These are phyloP conservation scores for Bruguiera parviflora DNA, from an alignment of 345 rosid genomes.

Conservation along the genomic window DNA sequence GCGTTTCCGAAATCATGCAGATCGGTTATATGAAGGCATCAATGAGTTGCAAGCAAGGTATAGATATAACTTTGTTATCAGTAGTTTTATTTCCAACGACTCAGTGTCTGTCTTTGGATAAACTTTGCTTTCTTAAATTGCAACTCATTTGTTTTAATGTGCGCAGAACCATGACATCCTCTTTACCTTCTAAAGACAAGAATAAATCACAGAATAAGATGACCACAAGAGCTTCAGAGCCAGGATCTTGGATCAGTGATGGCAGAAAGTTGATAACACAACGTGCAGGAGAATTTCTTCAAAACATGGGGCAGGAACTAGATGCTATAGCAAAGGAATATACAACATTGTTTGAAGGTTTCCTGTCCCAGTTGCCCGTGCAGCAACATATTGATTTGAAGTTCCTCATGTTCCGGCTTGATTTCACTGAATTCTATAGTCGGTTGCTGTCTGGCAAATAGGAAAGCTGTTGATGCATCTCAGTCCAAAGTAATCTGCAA, in stretches of 20 bases:
- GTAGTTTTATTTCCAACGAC: background rate
- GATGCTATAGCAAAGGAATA: conserved; percentile 69
- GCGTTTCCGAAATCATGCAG: conserved; percentile 82
- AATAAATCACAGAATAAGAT: conserved; percentile 35
- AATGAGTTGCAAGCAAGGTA: conserved; percentile 86
- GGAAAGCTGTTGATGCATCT: conserved; percentile 19
- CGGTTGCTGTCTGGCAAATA: conserved; percentile 48
- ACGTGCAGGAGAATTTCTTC: conserved; percentile 90
- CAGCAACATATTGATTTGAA: conserved; percentile 91
- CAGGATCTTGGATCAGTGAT: conserved; percentile 65
- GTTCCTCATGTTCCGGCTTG: conserved; percentile 90
- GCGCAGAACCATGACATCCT: conserved; percentile 57
- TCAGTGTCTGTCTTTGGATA: background rate
- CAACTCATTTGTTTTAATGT: background rate
- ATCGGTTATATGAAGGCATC: conserved; percentile 84
- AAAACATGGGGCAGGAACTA: conserved; percentile 70
- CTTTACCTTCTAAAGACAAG: conserved; percentile 48
- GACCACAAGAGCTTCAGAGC: conserved; percentile 39
- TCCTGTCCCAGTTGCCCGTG: conserved; percentile 79
- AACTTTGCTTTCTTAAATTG: background rate
- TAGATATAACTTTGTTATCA: conserved; percentile 2
- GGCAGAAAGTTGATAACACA: conserved; percentile 85
- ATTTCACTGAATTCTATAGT: conserved; percentile 91
- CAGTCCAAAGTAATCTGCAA: conserved; percentile 12
- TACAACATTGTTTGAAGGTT: conserved; percentile 65